Evolutionary conservation across 768 basidiomycete genomes (phyloP).

Genomic region (Trichaptum fuscoviolaceum): DNA sequence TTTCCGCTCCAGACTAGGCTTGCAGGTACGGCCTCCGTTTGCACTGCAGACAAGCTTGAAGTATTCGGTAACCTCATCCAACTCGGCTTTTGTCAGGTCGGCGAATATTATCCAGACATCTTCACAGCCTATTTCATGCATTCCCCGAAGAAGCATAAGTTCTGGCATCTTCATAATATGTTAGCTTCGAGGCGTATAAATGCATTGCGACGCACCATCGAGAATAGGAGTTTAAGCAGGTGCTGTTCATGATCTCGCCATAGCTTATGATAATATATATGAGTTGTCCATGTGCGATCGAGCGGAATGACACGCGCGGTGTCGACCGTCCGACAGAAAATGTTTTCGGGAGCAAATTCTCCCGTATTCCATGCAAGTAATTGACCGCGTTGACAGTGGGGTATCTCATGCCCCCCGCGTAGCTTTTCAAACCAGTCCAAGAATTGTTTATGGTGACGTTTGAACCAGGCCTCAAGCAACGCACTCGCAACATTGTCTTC

Average conservation of each 20-base stretch:
- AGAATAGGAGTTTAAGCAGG: slow-evolving; percentile 79
- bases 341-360: slow-evolving; percentile 72
- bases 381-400: slow-evolving; percentile 45
- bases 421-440: slow-evolving; percentile 73
- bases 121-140: slow-evolving; percentile 77
- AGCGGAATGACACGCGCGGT: slow-evolving; percentile 74
- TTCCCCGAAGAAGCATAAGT: slow-evolving; percentile 72
- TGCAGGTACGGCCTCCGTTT: slow-evolving; percentile 55
- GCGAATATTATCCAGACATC: slow-evolving; percentile 77
- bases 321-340: slow-evolving; percentile 75
- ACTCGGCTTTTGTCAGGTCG: slow-evolving; percentile 71
- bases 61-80: slow-evolving; percentile 77
- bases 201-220: slow-evolving; percentile 48
- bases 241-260: slow-evolving; percentile 67
- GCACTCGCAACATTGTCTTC: slow-evolving; percentile 72
- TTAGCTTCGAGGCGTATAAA: not conserved
- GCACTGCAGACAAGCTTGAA: slow-evolving; percentile 69
- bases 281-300: slow-evolving; percentile 78
- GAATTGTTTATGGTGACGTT: slow-evolving; percentile 71
- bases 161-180: slow-evolving; percentile 53
- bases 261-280: slow-evolving; percentile 72
- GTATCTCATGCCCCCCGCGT: slow-evolving; percentile 57
- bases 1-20: slow-evolving; percentile 59
- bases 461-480: slow-evolving; percentile 82
- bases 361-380: slow-evolving; percentile 55